Conservation (phyloP, 306 rosid genomes). For the Begonia loranthoides region DNA sequence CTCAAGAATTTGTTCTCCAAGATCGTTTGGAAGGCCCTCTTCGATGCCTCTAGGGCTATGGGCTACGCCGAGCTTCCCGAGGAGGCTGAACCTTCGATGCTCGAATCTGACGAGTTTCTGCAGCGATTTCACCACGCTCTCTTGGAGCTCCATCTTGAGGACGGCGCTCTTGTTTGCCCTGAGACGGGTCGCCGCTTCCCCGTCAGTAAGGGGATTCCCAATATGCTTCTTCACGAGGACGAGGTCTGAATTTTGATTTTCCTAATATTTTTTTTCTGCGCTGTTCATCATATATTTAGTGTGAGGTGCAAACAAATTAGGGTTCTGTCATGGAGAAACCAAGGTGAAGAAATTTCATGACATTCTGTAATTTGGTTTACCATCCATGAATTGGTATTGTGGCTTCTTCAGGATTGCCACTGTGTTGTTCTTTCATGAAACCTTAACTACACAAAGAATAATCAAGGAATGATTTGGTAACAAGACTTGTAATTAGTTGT, state of each 20-base stretch:
- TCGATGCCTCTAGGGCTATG: conserved; percentile 41
- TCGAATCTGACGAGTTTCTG: conserved; percentile 62
- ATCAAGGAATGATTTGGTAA: too few species aligned
- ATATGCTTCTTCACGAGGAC: conserved; percentile 88
- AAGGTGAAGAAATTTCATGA: background rate
- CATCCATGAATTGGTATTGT: background rate
- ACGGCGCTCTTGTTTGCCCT: conserved; percentile 77
- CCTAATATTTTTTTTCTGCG: background rate
- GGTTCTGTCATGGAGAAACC: background rate
- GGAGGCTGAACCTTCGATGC: conserved; percentile 51
- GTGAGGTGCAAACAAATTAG: background rate
- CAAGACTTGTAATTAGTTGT: too few species aligned
- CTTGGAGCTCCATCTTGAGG: conserved; percentile 83
- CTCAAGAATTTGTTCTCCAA: conserved; percentile 61
- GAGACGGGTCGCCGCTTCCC: conserved; percentile 74
- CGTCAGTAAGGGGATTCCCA: conserved; percentile 71
- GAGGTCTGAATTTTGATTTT: conserved; percentile 46
- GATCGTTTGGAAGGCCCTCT: conserved; percentile 71
- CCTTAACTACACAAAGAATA: too few species aligned
- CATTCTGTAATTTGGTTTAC: background rate
- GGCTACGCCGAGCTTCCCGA: conserved; percentile 73
- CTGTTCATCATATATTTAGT: background rate
- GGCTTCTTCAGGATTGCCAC: too few species aligned
- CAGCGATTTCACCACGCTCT: conserved; percentile 77
- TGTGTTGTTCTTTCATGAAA: too few species aligned